phyloP scores from a whole-genome alignment of 495 filamentous ascomycete genomes.

The Lichenothelia convexa region DNA sequence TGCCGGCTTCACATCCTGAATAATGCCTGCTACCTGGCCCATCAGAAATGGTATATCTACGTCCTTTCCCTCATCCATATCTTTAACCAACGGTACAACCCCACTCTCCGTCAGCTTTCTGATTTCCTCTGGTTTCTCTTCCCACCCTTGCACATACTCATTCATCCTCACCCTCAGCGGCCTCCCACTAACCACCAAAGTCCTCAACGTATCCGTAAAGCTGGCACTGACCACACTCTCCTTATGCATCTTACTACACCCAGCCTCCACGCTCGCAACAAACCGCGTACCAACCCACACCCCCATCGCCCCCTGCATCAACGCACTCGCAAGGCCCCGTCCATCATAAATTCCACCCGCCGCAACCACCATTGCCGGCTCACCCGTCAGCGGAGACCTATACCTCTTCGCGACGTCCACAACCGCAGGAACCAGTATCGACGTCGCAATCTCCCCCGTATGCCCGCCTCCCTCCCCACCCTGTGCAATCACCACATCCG shows the following conservation, averaged over 20 bases:
- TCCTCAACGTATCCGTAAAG: conserved; percentile 59
- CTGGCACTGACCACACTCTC: conserved; percentile 53
- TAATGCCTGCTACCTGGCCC: conserved; percentile 75
- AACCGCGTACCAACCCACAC: conserved; percentile 54
- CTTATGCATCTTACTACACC: conserved; percentile 65
- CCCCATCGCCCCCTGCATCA: conserved; percentile 24
- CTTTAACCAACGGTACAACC: conserved; percentile 59
- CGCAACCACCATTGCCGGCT: conserved; percentile 24
- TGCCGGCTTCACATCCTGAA: conserved; percentile 60
- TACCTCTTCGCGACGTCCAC: conserved; percentile 26
- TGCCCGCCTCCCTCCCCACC: conserved; percentile 26
- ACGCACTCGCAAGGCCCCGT: conserved; percentile 20
- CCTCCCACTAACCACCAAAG: conserved; percentile 59
- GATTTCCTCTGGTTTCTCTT: conserved; percentile 50
- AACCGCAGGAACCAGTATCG: conserved; percentile 24
- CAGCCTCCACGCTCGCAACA: conserved; percentile 60
- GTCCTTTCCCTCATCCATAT: conserved; percentile 59
- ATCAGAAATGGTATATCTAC: conserved; percentile 74
- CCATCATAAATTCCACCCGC: conserved; percentile 25
- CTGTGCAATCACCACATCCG: conserved; percentile 58
- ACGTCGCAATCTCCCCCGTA: conserved; percentile 24
- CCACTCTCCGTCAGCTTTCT: conserved; percentile 51
- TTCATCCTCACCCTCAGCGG: conserved; percentile 67
- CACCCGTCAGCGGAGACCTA: conserved; percentile 23
- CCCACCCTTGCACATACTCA: conserved; percentile 66